phyloP scores from a whole-genome alignment of 2,329 filamentous ascomycete species.

The Colletotrichum ledebouriae region DNA sequence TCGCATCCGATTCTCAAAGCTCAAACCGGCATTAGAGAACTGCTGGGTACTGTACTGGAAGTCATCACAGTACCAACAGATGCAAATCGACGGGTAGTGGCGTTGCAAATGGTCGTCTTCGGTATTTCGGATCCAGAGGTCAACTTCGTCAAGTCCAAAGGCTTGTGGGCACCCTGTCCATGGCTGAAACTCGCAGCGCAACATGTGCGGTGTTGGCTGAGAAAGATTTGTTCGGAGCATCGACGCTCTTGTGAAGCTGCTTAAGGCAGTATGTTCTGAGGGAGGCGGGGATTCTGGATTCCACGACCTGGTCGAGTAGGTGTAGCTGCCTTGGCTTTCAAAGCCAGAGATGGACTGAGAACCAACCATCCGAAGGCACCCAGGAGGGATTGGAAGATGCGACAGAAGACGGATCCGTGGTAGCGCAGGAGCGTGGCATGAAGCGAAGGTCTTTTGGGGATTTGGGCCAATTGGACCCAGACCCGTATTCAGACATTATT shows the following conservation, averaged over 20 bases:
- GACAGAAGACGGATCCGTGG: background rate
- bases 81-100: constrained; percentile 51
- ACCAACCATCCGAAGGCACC: background rate
- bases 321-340: constrained; percentile 28
- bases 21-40: constrained; percentile 39
- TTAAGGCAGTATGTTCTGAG: constrained; percentile 42
- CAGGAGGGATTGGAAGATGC: constrained; percentile 22
- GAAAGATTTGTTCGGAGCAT: background rate
- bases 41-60: constrained; percentile 48
- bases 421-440: constrained; percentile 3
- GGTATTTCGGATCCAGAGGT: constrained; percentile 63
- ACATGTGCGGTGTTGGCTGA: constrained; percentile 41
- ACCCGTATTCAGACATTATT: constrained; percentile 13
- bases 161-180: constrained; percentile 52
- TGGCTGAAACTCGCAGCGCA: constrained; percentile 62
- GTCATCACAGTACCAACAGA: constrained; percentile 66
- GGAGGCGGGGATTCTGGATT: constrained; percentile 45
- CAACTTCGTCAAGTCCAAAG: constrained; percentile 55
- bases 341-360: constrained; percentile 5
- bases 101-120: constrained; percentile 52
- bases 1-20: constrained; percentile 59
- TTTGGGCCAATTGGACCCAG: background rate
- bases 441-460: constrained; percentile 12
- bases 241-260: constrained; percentile 1
- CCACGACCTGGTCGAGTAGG: background rate